Percentiles rank a stretch among this genome's conserved stretches.
These are phyloP conservation scores for Quercus phellos DNA, from an alignment of 331 rosid species.

Conservation along the genomic window DNA sequence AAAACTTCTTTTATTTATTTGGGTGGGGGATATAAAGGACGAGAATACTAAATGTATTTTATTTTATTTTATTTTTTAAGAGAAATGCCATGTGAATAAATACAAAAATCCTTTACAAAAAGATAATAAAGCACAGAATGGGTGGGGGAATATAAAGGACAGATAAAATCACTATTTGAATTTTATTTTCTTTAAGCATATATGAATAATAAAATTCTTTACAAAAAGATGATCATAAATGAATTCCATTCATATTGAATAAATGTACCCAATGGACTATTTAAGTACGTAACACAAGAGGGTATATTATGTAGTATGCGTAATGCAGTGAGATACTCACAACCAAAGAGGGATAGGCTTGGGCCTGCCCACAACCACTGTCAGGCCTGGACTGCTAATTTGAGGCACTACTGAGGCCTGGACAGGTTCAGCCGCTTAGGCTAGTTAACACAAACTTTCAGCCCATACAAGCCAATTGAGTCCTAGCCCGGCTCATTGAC, in stretches of 20 bases:
- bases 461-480: background rate
- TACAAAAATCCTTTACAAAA: background rate
- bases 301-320: too few species aligned
- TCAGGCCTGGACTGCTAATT: background rate
- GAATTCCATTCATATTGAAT: too few species aligned
- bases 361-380: background rate
- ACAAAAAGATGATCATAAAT: background rate
- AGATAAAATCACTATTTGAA: background rate
- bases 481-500: background rate
- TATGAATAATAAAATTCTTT: background rate
- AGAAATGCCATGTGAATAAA: background rate
- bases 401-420: background rate
- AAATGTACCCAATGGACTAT: too few species aligned
- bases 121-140: too few species aligned
- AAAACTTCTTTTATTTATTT: background rate
- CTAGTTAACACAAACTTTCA: background rate
- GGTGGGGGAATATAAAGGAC: background rate
- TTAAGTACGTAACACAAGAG: too few species aligned
- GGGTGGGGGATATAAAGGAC: background rate
- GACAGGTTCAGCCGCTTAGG: background rate
- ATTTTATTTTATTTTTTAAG: background rate
- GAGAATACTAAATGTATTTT: background rate
- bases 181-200: background rate
- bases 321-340: too few species aligned
- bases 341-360: background rate